These are phyloP conservation scores for Sugiyamaella japonica DNA, from an alignment of 1,139 yeast genomes.

Conservation along the genomic window DNA sequence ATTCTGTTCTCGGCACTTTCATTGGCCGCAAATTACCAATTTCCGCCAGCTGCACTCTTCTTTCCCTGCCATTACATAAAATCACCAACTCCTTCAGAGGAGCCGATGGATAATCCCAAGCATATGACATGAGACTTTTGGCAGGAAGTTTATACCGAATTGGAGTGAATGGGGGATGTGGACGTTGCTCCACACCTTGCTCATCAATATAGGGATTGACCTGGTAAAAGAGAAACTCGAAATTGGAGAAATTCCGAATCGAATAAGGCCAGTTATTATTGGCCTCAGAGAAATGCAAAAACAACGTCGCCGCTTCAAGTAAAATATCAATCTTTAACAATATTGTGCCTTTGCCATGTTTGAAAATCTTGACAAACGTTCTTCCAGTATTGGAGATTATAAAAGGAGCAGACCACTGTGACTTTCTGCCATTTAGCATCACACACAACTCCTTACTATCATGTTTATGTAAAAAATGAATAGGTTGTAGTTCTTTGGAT, in stretches of 20 bases:
- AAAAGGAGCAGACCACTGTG: conserved; percentile 86
- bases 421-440: conserved; percentile 44
- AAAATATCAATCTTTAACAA: conserved; percentile 71
- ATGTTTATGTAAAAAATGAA: conserved; percentile 59
- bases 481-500: conserved; percentile 56
- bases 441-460: conserved; percentile 55
- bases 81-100: conserved; percentile 75
- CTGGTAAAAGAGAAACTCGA: conserved; percentile 83
- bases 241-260: conserved; percentile 81
- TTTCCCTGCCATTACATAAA: conserved; percentile 65
- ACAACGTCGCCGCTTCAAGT: conserved; percentile 78
- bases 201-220: conserved; percentile 77
- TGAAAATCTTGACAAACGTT: conserved; percentile 66
- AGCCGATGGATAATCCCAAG: conserved; percentile 97
- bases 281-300: conserved; percentile 72
- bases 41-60: conserved; percentile 84
- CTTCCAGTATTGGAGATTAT: conserved; percentile 82
- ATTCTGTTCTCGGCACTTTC: conserved; percentile 58
- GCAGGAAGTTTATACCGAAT: conserved; percentile 79
- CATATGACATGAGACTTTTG: conserved; percentile 94
- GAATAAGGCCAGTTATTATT: conserved; percentile 89
- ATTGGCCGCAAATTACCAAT: conserved; percentile 90
- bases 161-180: conserved; percentile 43
- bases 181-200: conserved; percentile 54
- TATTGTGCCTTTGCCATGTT: conserved; percentile 62